Evolutionary conservation across 768 basidiomycete genomes (phyloP), one percentile per base, ranked within the genome.

Genomic region (Sistotremastrum suecicum): DNA sequence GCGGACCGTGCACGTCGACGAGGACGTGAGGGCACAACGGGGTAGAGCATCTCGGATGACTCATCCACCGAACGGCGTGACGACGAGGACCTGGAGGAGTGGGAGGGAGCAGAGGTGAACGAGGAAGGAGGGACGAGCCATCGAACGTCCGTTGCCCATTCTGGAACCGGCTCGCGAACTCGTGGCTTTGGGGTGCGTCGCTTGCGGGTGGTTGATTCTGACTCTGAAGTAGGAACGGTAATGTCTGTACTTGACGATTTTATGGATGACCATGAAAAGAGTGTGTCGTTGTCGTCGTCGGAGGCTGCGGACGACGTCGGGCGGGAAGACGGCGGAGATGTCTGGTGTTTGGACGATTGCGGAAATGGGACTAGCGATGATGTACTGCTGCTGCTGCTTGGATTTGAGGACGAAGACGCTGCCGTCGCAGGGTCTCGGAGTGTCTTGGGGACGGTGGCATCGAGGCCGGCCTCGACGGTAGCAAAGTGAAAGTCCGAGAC

Each of bases 81-180:
- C 41, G 11, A 34, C 39, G 39, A 47, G 30, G 34, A 32, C 29
- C 40, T 53, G 40, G 48, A 43, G 35, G 50, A 42, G 36, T 44
- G 28, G 20, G 39, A 43, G 3, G 45, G 41, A 31, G 34, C 45
- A 44, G 34, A 20, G 20, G 37, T 35, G 34, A 28, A 28, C 30
- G 8, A 52, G 32, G 60, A 56, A 36, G 72, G 57, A 43, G 64
- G 56, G 32, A 63, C 70, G 32, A 84, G 72, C 76, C 76, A 81
- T 34, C 76, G 69, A 11, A 80, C 72, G 42, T 83, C 80, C 50
- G 70, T 73, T 8, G 76, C 71, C 82, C 79, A 83, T 51, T 80
- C 74, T 44, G 76, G 68, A 53, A 75, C 71, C 3, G 69, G 70
- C 55, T 68, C 67, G 11, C 30, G 35, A 29, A 43, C 39, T 40